Evolutionary conservation across 441 rosid genomes (phyloP), one percentile per base, ranked within the genome.

Genomic region (Croton setiger): DNA sequence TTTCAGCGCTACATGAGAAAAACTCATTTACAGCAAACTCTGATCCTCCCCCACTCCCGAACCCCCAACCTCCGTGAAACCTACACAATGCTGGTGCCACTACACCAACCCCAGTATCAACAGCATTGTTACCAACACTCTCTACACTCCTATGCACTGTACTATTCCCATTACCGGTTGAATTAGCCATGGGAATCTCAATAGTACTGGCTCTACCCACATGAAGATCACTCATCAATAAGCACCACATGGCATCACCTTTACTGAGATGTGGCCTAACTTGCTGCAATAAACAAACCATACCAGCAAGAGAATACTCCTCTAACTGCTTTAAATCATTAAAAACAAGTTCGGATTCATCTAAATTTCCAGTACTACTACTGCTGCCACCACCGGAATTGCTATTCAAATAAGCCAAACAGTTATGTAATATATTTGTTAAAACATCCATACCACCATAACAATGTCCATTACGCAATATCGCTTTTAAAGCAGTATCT

Each of bases 171-270:
- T 67, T 78, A 4, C 65, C 79, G 36, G 87, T 67, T 1, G 79
- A 71, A 55, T 78, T 67, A 49, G 72, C 43, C 31, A 65, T 17
- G 0, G 95, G 96, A 56, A 91, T 74, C 63, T 94, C 96, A 66
- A 91, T 76, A 0, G 84, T 67, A 78, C 88, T 87, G 8, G 98
- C 97, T 67, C 82, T 84, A 69, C 87, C 94, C 17, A 94, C 96
- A 77, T 92, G 91, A 60, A 94, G 94, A 77, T 94, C 96, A 81
- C 90, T 86, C 90, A 87, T 86, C 47, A 94, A 81, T 82, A 92
- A 89, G 78, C 97, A 94, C 99, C 97, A 92, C 98, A 90, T 86
- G 7, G 97, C 99, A 83, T 92, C 97, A 60, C 97, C 98, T 85
- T 81, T 88, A 73, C 87, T 92, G 84, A 94, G 72, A 75, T 81